phyloP scores from a whole-genome alignment of 176 grass and related monocot species.

The Thinopyrum elongatum region DNA sequence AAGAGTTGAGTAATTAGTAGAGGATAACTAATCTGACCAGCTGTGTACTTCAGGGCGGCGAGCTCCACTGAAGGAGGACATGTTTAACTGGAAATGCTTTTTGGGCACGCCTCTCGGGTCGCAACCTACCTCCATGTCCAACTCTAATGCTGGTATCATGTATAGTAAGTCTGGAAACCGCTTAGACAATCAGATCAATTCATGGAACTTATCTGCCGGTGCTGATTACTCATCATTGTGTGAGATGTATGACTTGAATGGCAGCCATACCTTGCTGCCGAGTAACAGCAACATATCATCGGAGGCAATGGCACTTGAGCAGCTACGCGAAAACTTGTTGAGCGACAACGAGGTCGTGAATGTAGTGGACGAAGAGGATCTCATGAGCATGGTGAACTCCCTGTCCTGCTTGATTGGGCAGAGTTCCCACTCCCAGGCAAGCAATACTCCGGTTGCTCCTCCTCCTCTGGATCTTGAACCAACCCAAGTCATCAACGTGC shows the following conservation, averaged over 20 bases:
- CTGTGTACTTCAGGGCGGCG: neutral
- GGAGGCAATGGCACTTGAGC: neutral
- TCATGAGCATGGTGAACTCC: neutral
- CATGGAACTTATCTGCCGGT: neutral
- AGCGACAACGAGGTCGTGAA: neutral
- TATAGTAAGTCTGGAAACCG: neutral
- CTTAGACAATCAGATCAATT: neutral
- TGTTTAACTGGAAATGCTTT: neutral
- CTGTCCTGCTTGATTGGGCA: neutral
- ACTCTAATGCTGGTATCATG: neutral
- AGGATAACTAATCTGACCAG: neutral
- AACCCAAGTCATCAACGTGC: neutral
- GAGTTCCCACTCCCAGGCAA: neutral
- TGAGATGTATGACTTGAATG: neutral
- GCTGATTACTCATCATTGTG: neutral
- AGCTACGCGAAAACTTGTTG: neutral
- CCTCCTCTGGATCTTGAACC: neutral
- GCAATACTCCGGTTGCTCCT: neutral
- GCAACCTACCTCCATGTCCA: neutral
- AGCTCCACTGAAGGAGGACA: neutral
- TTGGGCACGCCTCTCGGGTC: neutral
- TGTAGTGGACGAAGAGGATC: neutral
- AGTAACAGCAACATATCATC: neutral
- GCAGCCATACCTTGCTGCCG: neutral
- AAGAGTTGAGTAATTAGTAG: no score